These are phyloP conservation scores for Sugiyamaella qingdaonensis DNA, from an alignment of 805 yeast genomes.

Conservation along the genomic window DNA sequence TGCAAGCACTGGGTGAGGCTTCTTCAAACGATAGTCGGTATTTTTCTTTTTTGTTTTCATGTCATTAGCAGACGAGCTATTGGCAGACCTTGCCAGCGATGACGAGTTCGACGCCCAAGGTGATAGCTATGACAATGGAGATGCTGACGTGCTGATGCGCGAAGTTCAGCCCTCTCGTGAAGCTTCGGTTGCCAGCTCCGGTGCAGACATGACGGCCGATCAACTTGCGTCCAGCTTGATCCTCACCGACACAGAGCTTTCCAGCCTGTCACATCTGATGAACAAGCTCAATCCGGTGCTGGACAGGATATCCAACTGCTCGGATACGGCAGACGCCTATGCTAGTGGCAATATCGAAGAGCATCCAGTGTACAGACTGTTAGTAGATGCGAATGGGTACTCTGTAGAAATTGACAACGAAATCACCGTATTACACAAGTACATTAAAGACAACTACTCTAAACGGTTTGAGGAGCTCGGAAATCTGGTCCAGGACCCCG, in stretches of 20 bases:
- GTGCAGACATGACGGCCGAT: conserved; percentile 10
- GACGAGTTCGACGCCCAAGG: conserved; percentile 18
- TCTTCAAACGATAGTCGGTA: too few relatives aligned
- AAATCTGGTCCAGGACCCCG: conserved; percentile 55
- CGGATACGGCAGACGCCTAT: conserved; percentile 14
- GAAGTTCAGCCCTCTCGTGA: not conserved
- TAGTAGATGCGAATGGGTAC: conserved; percentile 52
- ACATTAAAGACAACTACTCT: conserved; percentile 50
- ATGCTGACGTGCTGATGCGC: conserved; percentile 4
- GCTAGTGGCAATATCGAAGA: conserved; percentile 29
- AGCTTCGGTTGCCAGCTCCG: not conserved
- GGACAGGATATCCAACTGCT: conserved; percentile 1
- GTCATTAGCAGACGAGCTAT: conserved; percentile 39
- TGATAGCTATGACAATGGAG: conserved; percentile 12
- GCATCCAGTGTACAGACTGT: conserved; percentile 45
- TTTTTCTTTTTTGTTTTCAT: conserved; percentile 17
- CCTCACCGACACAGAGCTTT: conserved; percentile 9
- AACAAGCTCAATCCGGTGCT: conserved; percentile 20
- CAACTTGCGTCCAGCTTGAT: conserved; percentile 15
- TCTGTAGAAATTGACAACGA: conserved; percentile 53
- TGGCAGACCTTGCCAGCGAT: conserved; percentile 35
- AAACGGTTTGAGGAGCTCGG: conserved; percentile 70
- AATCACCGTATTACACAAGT: conserved; percentile 45
- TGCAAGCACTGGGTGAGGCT: too few relatives aligned
- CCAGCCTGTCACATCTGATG: conserved; percentile 21